Evolutionary conservation across 441 rosid species (phyloP).

Genomic region (Pelargonium exstipulatum): DNA sequence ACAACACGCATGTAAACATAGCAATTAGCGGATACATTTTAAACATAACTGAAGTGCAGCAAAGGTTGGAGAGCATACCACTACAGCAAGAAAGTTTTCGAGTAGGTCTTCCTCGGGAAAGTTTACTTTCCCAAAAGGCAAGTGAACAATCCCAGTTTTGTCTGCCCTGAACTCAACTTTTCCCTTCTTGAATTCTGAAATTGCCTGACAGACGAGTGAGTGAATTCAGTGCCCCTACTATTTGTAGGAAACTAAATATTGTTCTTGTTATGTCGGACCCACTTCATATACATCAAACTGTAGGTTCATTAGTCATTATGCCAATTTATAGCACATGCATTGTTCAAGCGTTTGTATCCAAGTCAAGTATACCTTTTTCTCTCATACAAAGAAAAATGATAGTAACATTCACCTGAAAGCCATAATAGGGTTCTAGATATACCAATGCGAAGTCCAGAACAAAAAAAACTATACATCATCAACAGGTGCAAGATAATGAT

Average conservation of each 20-base stretch:
- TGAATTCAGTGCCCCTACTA: neutral
- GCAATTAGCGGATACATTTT: neutral
- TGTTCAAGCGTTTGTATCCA: neutral
- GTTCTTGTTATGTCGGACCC: neutral
- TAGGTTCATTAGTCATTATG: neutral
- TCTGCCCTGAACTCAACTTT: slow-evolving; percentile 92
- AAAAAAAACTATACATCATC: neutral
- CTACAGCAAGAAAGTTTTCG: slow-evolving; percentile 67
- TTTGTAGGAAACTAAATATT: neutral
- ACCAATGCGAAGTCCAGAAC: neutral
- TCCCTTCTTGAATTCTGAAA: slow-evolving; percentile 92
- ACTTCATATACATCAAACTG: neutral
- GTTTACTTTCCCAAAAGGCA: slow-evolving; percentile 74
- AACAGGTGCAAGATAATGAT: neutral
- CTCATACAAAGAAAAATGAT: neutral
- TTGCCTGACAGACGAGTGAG: slow-evolving; percentile 51
- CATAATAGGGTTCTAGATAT: neutral
- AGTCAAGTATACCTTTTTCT: neutral
- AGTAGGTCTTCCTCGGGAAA: slow-evolving; percentile 84
- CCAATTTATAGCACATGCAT: neutral
- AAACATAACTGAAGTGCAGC: neutral
- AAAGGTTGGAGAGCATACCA: slow-evolving; percentile 40
- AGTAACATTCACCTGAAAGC: neutral
- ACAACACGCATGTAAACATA: slow-evolving; percentile 11
- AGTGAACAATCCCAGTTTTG: slow-evolving; percentile 96